These are phyloP conservation scores for Coemansia sp. DNA, from an alignment of 192 early-diverging fungal species.

Conservation along the genomic window DNA sequence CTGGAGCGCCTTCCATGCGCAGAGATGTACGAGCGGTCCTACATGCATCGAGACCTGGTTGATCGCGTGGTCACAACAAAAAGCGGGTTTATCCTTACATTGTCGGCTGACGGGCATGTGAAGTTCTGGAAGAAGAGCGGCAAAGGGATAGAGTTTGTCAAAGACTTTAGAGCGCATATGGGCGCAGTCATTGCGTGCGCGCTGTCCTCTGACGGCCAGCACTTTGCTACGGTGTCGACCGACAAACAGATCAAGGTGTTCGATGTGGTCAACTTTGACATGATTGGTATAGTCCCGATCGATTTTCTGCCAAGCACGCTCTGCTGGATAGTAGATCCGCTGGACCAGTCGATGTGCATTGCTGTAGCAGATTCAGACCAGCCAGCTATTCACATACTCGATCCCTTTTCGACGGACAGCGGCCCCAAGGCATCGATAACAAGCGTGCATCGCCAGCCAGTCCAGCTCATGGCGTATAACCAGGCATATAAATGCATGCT, in stretches of 20 bases:
- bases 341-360: constrained; percentile 80
- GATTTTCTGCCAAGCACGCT: constrained; percentile 70
- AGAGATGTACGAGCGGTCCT: constrained; percentile 89
- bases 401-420: constrained; percentile 65
- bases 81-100: constrained; percentile 92
- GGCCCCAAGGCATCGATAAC: constrained; percentile 61
- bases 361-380: constrained; percentile 76
- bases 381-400: constrained; percentile 74
- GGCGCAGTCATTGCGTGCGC: constrained; percentile 56
- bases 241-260: constrained; percentile 92
- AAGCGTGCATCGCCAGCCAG: constrained; percentile 67
- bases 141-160: constrained; percentile 95
- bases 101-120: constrained; percentile 92
- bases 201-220: constrained; percentile 69
- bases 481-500: constrained; percentile 70
- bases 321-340: constrained; percentile 82
- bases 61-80: constrained; percentile 72
- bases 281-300: constrained; percentile 92
- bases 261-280: constrained; percentile 97
- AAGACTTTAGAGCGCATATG: constrained; percentile 90
- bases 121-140: constrained; percentile 99
- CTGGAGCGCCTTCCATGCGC: constrained; percentile 78
- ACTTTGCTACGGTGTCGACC: constrained; percentile 77
- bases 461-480: constrained; percentile 81
- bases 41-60: constrained; percentile 93